Base-by-base conservation (phyloP, 2,329 filamentous ascomycete genomes). In the Sporothrix euskadiensis region DNA sequence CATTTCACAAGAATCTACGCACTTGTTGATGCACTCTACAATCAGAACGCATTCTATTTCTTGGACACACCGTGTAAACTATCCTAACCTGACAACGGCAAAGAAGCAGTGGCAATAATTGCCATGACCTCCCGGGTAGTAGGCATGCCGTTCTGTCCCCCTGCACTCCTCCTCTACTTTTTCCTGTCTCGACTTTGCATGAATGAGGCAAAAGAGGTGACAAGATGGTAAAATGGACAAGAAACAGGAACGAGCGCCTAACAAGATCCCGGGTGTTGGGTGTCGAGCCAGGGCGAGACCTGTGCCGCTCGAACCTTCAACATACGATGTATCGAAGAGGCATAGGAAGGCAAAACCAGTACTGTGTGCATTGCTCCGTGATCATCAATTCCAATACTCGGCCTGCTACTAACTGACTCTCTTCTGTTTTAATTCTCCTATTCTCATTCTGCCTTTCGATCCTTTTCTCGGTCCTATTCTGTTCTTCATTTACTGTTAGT, bases 401-500 rank as follows among this genome's bases (percentile, higher is more conserved):
- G 10, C 61, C 54, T 39, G 14, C 26, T 22, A 47, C 41, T 47
- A 22, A 26, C 26, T 26, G 26, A 26, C n/a, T 22, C 19, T 22
- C 9, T 39, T 2, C 41, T 14, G 9, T 32, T 19, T 16, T 47
- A 0, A 30, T n/a, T 41, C 19, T 14, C 41, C 14, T 22, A 49
- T 47, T 44, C 6, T 14, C 6, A 66, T 66, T 66, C 49, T 66
- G 41, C 63, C 63, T 22, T 66, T 66, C 63, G 41, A 49, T 66
- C 63, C 63, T 66, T 49, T 66, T 66, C 63, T 66, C 63, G 63
- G 63, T 47, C 63, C 22, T 66, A 49, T 49, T 66, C 22, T 63
- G 19, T 66, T 32, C 10, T 30, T 61, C 10, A 14, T 61, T 61
- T 19, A 35, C n/a, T 26, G 41, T 49, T 47, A 14, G 22, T 32